Conservation (phyloP, 176 grass and related monocot species). For the Cenchrus fungigraminus region DNA sequence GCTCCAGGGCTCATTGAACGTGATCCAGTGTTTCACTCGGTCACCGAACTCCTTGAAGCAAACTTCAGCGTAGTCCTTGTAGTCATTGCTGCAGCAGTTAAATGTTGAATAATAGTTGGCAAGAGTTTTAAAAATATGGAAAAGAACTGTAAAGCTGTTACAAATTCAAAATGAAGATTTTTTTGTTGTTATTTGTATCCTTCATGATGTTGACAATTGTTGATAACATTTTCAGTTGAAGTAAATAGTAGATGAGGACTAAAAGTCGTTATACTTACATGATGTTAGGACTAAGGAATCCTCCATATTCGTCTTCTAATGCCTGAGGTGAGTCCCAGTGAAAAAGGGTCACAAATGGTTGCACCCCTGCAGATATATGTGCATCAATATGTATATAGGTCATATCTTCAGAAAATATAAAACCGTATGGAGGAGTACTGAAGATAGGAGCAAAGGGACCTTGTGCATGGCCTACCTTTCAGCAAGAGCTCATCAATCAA, state of each 20-base stretch:
- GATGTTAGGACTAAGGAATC: slow-evolving; percentile 58
- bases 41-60: slow-evolving; percentile 73
- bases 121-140: neutral
- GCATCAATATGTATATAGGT: neutral
- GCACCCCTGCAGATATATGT: slow-evolving; percentile 39
- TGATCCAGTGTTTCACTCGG: slow-evolving; percentile 80
- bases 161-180: neutral
- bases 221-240: neutral
- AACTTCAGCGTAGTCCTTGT: slow-evolving; percentile 52
- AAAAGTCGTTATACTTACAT: slow-evolving; percentile 41
- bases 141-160: neutral
- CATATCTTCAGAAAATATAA: neutral
- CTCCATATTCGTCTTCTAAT: slow-evolving; percentile 59
- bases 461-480: slow-evolving; percentile 37
- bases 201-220: neutral
- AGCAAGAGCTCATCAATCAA: slow-evolving; percentile 57
- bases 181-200: neutral
- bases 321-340: slow-evolving; percentile 69
- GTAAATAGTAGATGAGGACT: too few species aligned
- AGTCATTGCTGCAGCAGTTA: slow-evolving; percentile 58
- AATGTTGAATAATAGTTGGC: too few species aligned
- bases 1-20: slow-evolving; percentile 58
- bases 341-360: slow-evolving; percentile 71
- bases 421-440: neutral
- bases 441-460: neutral